These are phyloP conservation scores for Trichomonascus vanleenenianus DNA, from an alignment of 805 yeast species.

Conservation along the genomic window DNA sequence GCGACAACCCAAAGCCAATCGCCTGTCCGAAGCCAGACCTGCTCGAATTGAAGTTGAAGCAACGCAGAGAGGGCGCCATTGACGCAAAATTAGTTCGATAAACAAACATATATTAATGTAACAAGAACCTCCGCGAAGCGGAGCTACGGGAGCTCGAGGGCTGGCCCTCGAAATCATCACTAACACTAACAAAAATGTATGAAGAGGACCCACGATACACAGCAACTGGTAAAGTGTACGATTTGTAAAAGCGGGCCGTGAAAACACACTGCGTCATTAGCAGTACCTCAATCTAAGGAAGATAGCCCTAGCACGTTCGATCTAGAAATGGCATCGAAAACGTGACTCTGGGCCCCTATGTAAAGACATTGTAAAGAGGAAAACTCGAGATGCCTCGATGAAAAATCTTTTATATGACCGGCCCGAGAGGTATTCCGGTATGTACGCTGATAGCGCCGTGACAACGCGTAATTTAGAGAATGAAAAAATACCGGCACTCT, in stretches of 20 bases:
- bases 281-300: constrained; percentile 10
- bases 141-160: neutral
- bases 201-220: constrained; percentile 10
- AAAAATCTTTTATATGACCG: neutral
- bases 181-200: constrained; percentile 4
- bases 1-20: constrained; percentile 51
- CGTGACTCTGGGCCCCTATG: constrained; percentile 22
- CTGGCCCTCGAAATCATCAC: constrained; percentile 2
- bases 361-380: constrained; percentile 17
- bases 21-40: constrained; percentile 73
- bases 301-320: constrained; percentile 20
- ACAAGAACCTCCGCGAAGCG: no score
- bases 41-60: constrained; percentile 56
- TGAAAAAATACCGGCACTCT: no score
- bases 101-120: neutral
- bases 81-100: constrained; percentile 44
- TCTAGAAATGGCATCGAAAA: constrained; percentile 4
- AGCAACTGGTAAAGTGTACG: neutral
- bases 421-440: no score
- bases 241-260: constrained; percentile 9
- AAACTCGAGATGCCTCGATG: constrained; percentile 1
- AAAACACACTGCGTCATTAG: constrained; percentile 5
- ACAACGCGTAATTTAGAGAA: no score
- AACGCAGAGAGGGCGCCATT: constrained; percentile 45
- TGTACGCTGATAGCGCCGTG: no score